Evolutionary conservation across 2,329 filamentous ascomycete species (phyloP).

Genomic region (Emericellopsis cladophorae): DNA sequence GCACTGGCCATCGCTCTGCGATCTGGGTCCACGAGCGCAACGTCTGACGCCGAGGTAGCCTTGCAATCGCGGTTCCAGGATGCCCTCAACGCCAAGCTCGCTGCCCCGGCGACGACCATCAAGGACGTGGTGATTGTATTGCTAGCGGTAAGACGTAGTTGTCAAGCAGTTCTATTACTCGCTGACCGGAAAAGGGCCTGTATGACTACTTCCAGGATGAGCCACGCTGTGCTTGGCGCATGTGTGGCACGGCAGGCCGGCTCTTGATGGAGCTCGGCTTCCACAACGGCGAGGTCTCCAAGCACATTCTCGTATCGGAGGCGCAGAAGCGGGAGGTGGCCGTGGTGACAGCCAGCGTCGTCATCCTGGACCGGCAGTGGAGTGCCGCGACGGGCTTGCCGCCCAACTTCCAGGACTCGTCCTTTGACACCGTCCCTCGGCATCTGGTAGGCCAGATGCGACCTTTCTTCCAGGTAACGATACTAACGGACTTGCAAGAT

Average conservation of each 20-base stretch:
- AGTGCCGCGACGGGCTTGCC: conserved; percentile 7
- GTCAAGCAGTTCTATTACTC: background rate
- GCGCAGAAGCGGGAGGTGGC: conserved; percentile 1
- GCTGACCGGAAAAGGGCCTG: conserved; percentile 2
- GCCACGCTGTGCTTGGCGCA: conserved; percentile 11
- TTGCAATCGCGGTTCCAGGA: conserved; percentile 1
- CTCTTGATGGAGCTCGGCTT: conserved; percentile 14
- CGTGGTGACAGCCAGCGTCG: conserved; percentile 4
- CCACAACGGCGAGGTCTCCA: conserved; percentile 11
- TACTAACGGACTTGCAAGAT: background rate
- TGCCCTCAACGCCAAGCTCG: conserved; percentile 1
- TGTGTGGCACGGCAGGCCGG: conserved; percentile 12
- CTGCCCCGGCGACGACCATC: conserved; percentile 1
- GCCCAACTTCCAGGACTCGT: conserved; percentile 5
- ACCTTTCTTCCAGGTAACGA: background rate
- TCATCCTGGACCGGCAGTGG: conserved; percentile 8
- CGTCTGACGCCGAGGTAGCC: background rate
- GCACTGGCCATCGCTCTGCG: conserved; percentile 5
- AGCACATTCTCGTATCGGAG: conserved; percentile 5
- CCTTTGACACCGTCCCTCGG: conserved; percentile 2
- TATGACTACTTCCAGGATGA: conserved; percentile 13
- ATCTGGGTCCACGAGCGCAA: conserved; percentile 2
- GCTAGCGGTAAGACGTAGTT: conserved; percentile 1
- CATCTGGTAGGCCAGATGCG: background rate
- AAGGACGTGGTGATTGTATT: conserved; percentile 2